These are phyloP conservation scores for Piper longum DNA, from an alignment of 164 flowering plant genomes.

Conservation along the genomic window DNA sequence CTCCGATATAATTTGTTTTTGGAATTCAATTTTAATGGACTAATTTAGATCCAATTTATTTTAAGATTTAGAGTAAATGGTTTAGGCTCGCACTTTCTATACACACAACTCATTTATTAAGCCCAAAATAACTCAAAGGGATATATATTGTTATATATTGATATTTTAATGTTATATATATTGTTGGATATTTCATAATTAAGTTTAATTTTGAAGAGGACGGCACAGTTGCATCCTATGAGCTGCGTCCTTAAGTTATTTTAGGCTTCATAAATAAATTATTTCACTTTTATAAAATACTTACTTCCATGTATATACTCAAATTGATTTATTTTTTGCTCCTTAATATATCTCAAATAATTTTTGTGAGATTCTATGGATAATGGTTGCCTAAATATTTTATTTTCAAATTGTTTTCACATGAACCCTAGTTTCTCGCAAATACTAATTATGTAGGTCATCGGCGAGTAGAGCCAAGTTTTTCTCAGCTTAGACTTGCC, in stretches of 20 bases:
- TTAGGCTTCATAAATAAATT: background rate
- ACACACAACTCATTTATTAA: too few relatives aligned
- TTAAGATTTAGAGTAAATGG: too few relatives aligned
- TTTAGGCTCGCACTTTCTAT: too few relatives aligned
- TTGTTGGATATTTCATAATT: too few relatives aligned
- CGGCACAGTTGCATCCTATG: background rate
- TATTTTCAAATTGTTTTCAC: background rate
- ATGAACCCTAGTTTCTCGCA: background rate
- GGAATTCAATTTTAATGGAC: too few relatives aligned
- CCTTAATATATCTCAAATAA: too few relatives aligned
- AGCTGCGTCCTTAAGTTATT: background rate
- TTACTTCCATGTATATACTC: background rate
- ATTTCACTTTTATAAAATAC: background rate
- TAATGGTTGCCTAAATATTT: background rate
- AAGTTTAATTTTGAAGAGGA: background rate
- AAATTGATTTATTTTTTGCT: too few relatives aligned
- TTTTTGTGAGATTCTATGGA: background rate
- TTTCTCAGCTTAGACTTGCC: background rate
- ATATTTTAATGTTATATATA: too few relatives aligned
- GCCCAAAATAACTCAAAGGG: too few relatives aligned
- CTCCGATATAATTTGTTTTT: too few relatives aligned
- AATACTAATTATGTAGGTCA: background rate
- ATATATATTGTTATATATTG: too few relatives aligned
- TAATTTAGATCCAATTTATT: too few relatives aligned
- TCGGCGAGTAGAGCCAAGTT: background rate